Conservation (phyloP, 345 rosid genomes). For the Populus deltoides region DNA sequence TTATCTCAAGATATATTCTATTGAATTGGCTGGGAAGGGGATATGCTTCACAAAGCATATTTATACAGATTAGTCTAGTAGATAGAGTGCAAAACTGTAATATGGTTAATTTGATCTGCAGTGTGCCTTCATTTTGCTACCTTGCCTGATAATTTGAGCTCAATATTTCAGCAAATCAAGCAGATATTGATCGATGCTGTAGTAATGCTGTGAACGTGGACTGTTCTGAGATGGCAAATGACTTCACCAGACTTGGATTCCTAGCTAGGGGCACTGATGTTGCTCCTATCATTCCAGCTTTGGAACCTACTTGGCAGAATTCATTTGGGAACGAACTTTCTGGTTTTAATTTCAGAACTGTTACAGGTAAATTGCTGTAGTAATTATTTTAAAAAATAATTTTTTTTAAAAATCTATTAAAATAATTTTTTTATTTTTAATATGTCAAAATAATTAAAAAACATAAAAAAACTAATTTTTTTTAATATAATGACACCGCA, state of each 20-base stretch:
- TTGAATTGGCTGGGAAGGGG: neutral
- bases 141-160: conserved; percentile 7
- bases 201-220: conserved; percentile 97
- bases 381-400: no score
- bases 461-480: no score
- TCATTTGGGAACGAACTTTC: conserved; percentile 87
- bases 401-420: no score
- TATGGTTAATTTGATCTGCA: neutral
- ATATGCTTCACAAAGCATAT: neutral
- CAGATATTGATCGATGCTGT: conserved; percentile 97
- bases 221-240: conserved; percentile 97
- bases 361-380: conserved; percentile 75
- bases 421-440: no score
- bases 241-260: conserved; percentile 98
- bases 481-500: no score
- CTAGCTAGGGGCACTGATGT: conserved; percentile 93
- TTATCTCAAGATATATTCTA: neutral
- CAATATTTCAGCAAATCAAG: conserved; percentile 82
- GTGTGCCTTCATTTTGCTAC: neutral
- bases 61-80: neutral
- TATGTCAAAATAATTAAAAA: no score
- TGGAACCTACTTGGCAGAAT: conserved; percentile 98
- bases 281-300: conserved; percentile 91
- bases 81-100: neutral
- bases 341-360: conserved; percentile 91